phyloP scores from a whole-genome alignment of 2,329 filamentous ascomycete genomes.

The Albophoma yamanashiensis region DNA sequence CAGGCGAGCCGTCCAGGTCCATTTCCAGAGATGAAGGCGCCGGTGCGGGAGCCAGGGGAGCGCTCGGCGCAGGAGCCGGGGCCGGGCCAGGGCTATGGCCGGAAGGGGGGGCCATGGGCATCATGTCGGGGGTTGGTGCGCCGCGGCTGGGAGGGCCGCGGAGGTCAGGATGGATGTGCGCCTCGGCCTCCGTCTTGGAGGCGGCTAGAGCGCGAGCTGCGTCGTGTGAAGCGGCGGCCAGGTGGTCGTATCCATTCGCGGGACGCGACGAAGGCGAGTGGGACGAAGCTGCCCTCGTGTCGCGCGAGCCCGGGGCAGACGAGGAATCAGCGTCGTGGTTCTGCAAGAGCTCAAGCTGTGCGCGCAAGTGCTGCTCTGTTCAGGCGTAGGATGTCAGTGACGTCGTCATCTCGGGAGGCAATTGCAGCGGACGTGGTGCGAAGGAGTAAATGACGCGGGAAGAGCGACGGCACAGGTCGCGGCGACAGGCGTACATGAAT shows the following conservation, averaged over 20 bases:
- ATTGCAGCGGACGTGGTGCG: background rate
- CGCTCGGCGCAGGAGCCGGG: conserved; percentile 12
- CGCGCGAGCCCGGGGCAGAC: conserved; percentile 18
- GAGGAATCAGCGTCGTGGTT: conserved; percentile 24
- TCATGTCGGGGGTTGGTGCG: conserved; percentile 22
- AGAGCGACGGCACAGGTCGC: background rate
- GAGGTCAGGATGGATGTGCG: conserved; percentile 38
- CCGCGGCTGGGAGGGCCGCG: conserved; percentile 19
- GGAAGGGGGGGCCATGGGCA: conserved; percentile 23
- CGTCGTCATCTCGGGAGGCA: background rate
- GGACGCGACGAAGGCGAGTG: conserved; percentile 19
- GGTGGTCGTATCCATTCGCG: conserved; percentile 36
- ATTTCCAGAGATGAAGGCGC: conserved; percentile 12
- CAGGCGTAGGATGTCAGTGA: conserved; percentile 13
- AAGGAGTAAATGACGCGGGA: background rate
- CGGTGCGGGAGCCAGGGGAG: conserved; percentile 21
- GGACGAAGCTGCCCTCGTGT: conserved; percentile 16
- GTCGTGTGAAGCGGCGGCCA: conserved; percentile 23
- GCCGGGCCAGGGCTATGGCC: conserved; percentile 19
- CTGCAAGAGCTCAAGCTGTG: conserved; percentile 32
- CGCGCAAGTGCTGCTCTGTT: conserved; percentile 30
- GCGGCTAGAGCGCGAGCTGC: conserved; percentile 20
- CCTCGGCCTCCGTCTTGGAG: conserved; percentile 27
- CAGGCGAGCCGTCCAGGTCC: conserved; percentile 19
- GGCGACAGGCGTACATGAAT: background rate